Base-by-base conservation (phyloP, 306 rosid species). In the Datisca glomerata region DNA sequence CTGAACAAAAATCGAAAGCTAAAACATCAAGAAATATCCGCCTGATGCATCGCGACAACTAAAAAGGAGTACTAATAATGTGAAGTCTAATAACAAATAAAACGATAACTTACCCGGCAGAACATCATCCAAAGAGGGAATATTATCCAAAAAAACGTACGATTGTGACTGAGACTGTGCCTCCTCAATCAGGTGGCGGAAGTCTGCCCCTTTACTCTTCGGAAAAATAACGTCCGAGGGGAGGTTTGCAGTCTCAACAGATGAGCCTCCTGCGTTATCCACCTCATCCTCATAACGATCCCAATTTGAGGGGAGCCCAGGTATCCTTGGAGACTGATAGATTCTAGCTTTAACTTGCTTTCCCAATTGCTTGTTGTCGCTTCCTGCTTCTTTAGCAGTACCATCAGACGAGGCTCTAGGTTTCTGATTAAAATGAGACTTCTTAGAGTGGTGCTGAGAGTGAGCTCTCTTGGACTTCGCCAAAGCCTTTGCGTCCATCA, bases 381-480 rank as follows among this genome's bases (percentile, higher is more conserved):
- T 44, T 20, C 51, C 57, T 2, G 68, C 36, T 41, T 49, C 64
- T 24, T 33, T 58, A 12, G 59, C 39, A 6, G 21, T n/a, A n/a
- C n/a, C 70, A 33, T 41, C 60, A 10, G 74, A 60, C 2, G 63
- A 57, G 24, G 68, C 6, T 49, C 70, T 78, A 15, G 43, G 55
- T 43, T 85, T 80, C 34, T 55, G 82, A 41, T 43, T 69, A 6
- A 63, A 57, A 21, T 70, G 74, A 15, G 63, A 39, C 48, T 34
- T 81, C 65, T 64, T 78, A 57, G 53, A 68, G 22, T 67, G 96
- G 18, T 79, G 92, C 37, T 67, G 87, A 29, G 94, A 68, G 56
- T 81, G 96, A 37, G 77, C 76, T 60, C 94, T 64, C 73, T 86
- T 86, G 13, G 94, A 78, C 74, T 76, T 86, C 16, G 96, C 94